A percentile compares a stretch with the other conserved stretches of the same genome.
phyloP scores from a whole-genome alignment of 768 basidiomycete species.

The Psilocybe subaeruginosa region DNA sequence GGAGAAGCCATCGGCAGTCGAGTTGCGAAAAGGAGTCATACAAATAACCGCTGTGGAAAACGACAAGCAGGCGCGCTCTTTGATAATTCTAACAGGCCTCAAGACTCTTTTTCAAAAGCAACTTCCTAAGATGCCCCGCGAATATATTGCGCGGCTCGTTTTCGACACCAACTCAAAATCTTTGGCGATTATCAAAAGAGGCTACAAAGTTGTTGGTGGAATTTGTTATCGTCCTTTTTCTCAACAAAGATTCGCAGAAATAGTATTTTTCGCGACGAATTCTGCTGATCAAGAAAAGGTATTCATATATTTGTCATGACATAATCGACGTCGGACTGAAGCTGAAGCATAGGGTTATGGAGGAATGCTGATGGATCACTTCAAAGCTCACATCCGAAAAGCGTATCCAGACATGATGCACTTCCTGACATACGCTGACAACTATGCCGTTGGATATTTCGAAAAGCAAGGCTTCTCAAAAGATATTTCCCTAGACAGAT shows the following conservation, averaged over 20 bases:
- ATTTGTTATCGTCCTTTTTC: constrained; percentile 97
- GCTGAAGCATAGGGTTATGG: constrained; percentile 79
- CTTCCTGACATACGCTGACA: constrained; percentile 98
- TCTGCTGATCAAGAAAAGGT: constrained; percentile 98
- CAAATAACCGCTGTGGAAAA: constrained; percentile 85
- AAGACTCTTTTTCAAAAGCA: constrained; percentile 98
- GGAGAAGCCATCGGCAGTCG: constrained; percentile 80
- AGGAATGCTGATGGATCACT: constrained; percentile 97
- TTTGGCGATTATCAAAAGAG: constrained; percentile 93
- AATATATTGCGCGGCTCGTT: constrained; percentile 96
- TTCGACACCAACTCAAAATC: constrained; percentile 92
- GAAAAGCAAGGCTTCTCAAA: constrained; percentile 99
- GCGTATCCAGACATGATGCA: constrained; percentile 89
- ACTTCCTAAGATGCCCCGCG: constrained; percentile 97
- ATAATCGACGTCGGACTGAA: background rate
- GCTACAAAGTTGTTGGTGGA: constrained; percentile 95
- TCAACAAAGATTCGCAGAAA: constrained; percentile 94
- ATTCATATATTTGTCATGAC: constrained; percentile 3
- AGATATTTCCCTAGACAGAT: constrained; percentile 90
- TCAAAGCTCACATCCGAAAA: constrained; percentile 88
- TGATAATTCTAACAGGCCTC: constrained; percentile 89
- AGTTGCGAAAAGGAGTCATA: constrained; percentile 83
- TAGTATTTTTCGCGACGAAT: constrained; percentile 97
- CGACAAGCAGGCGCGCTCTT: constrained; percentile 72
- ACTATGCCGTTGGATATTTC: constrained; percentile 99